Percentiles rank a stretch among this genome's conserved stretches.
Conservation (phyloP, 495 filamentous ascomycete genomes). For the Cenococcum geophilum region DNA sequence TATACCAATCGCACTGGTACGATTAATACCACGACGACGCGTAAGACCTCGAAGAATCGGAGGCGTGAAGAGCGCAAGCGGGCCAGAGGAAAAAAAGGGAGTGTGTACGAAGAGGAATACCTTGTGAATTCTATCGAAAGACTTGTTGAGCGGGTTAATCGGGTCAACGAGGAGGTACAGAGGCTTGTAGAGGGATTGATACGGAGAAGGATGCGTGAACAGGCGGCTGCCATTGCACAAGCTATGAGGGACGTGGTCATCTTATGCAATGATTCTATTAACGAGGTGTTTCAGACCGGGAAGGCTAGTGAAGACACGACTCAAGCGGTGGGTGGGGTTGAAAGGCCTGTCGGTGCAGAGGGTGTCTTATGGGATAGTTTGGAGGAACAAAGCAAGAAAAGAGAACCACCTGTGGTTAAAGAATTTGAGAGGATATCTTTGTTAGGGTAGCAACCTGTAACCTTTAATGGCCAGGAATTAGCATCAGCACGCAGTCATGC, state of each 20-base stretch:
- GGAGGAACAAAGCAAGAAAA: conserved; percentile 25
- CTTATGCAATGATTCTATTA: conserved; percentile 55
- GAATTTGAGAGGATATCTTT: conserved; percentile 32
- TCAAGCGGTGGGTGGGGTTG: conserved; percentile 32
- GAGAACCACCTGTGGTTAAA: conserved; percentile 35
- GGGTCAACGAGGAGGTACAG: conserved; percentile 58
- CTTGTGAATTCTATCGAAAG: conserved; percentile 79
- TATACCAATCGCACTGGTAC: conserved; percentile 81
- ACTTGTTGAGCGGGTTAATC: conserved; percentile 77
- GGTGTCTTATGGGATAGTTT: conserved; percentile 38
- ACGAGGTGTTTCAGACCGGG: conserved; percentile 51
- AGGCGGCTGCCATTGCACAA: conserved; percentile 69
- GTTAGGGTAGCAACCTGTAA: neutral
- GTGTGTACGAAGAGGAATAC: conserved; percentile 96
- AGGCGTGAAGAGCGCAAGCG: conserved; percentile 88
- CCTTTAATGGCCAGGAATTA: no score
- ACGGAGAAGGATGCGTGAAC: conserved; percentile 78
- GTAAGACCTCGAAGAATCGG: conserved; percentile 76
- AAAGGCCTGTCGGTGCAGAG: conserved; percentile 34
- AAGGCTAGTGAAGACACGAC: conserved; percentile 28
- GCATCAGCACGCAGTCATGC: no score
- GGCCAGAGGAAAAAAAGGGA: conserved; percentile 89
- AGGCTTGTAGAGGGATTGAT: conserved; percentile 67
- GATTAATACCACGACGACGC: conserved; percentile 54
- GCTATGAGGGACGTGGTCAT: conserved; percentile 64